Evolutionary conservation across 352 stramenopile genomes (phyloP).

Genomic region (Globisporangium uncinulatum): DNA sequence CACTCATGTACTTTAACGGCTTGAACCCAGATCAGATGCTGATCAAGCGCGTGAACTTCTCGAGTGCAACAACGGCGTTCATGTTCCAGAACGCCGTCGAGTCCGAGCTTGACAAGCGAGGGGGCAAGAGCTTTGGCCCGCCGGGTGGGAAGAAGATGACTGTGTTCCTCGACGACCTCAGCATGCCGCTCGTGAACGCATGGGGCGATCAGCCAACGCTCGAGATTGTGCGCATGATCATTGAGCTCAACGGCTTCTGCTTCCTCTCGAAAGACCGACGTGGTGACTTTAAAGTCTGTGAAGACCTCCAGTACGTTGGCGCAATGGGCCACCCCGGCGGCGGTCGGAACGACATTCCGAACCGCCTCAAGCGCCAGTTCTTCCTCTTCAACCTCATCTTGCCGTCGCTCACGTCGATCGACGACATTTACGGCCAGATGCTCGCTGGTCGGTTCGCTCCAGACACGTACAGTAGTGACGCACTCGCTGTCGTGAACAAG

Average conservation of each 20-base stretch:
- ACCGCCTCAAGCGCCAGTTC: constrained; percentile 98
- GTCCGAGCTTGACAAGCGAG: constrained; percentile 97
- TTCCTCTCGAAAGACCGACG: constrained; percentile 98
- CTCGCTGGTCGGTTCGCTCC: constrained; percentile 91
- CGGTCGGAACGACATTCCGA: constrained; percentile 98
- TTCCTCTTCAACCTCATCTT: constrained; percentile 98
- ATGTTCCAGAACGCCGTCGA: constrained; percentile 98
- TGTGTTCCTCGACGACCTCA: constrained; percentile 98
- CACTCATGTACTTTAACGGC: constrained; percentile 97
- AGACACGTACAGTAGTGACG: constrained; percentile 82
- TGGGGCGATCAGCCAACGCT: constrained; percentile 98
- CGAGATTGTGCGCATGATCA: constrained; percentile 96
- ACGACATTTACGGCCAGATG: constrained; percentile 99
- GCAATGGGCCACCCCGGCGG: constrained; percentile 97
- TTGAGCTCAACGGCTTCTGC: constrained; percentile 96
- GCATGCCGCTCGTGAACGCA: constrained; percentile 96
- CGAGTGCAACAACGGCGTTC: constrained; percentile 94
- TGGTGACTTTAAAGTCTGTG: constrained; percentile 97
- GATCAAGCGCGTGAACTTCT: constrained; percentile 98
- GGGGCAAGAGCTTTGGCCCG: constrained; percentile 97
- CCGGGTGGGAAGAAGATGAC: constrained; percentile 98
- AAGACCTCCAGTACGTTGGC: constrained; percentile 96
- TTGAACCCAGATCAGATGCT: constrained; percentile 93
- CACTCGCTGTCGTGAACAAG: constrained; percentile 85
- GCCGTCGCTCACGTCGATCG: constrained; percentile 96